Evolutionary conservation across 2,329 filamentous ascomycete genomes (phyloP).

Genomic region (Colletotrichum zoysiae): DNA sequence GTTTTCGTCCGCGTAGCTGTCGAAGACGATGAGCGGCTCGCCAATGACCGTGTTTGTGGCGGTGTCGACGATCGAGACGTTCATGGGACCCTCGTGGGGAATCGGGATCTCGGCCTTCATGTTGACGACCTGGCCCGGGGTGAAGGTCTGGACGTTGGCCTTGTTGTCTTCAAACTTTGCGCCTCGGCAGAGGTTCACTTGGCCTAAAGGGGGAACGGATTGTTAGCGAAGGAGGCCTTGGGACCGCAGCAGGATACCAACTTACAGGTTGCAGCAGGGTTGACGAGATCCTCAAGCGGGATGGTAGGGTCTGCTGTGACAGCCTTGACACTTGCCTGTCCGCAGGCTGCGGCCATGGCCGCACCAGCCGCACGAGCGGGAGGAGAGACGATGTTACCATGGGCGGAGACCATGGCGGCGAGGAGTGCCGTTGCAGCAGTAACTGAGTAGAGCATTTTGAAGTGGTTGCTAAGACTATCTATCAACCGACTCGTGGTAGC

Average conservation of each 20-base stretch:
- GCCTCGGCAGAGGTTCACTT: slow-evolving; percentile 61
- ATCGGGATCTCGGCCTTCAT: slow-evolving; percentile 58
- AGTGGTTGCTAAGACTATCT: background rate
- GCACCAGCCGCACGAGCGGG: slow-evolving; percentile 56
- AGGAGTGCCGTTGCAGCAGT: slow-evolving; percentile 38
- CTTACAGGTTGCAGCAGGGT: slow-evolving; percentile 47
- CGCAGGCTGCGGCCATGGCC: slow-evolving; percentile 60
- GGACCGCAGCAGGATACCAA: background rate
- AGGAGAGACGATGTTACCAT: slow-evolving; percentile 59
- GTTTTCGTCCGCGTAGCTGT: slow-evolving; percentile 64
- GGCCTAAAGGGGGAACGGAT: background rate
- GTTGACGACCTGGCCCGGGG: slow-evolving; percentile 57
- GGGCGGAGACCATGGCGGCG: slow-evolving; percentile 51
- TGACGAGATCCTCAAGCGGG: slow-evolving; percentile 50
- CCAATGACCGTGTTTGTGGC: slow-evolving; percentile 65
- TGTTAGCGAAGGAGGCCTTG: slow-evolving; percentile 1
- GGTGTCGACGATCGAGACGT: slow-evolving; percentile 70
- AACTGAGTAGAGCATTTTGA: slow-evolving; percentile 39
- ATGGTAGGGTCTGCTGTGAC: slow-evolving; percentile 52
- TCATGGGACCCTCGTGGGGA: slow-evolving; percentile 61
- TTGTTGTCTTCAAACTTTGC: slow-evolving; percentile 60
- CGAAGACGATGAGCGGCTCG: slow-evolving; percentile 65
- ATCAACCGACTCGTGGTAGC: background rate
- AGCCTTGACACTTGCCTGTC: slow-evolving; percentile 53
- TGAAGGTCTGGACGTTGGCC: slow-evolving; percentile 57